A percentile compares a stretch with the other conserved stretches of the same genome.
These are phyloP conservation scores for Annulohypoxylon maeteangense DNA, from an alignment of 495 filamentous ascomycete species.

Conservation along the genomic window DNA sequence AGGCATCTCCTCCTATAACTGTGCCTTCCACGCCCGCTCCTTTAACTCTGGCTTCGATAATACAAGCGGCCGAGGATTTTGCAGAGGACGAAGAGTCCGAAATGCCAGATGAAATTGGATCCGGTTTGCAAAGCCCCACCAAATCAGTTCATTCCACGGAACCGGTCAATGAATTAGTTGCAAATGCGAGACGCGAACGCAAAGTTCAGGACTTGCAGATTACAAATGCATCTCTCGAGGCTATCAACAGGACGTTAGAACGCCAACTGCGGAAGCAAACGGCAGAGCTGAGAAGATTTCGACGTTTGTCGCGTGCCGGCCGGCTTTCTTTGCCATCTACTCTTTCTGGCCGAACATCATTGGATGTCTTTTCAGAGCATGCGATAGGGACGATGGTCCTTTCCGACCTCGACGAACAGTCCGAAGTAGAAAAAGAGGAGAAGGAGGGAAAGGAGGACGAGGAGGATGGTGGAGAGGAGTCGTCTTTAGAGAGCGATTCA, in stretches of 20 bases:
- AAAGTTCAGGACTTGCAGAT: constrained; percentile 99
- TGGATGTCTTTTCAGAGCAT: constrained; percentile 42
- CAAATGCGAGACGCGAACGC: constrained; percentile 87
- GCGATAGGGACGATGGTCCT: constrained; percentile 47
- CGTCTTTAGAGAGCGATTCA: constrained; percentile 53
- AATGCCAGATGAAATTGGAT: constrained; percentile 44
- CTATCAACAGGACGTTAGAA: constrained; percentile 96
- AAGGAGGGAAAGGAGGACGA: constrained; percentile 40
- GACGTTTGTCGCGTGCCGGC: constrained; percentile 81
- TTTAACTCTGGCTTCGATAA: constrained; percentile 55
- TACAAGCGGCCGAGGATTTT: constrained; percentile 63
- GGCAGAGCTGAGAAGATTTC: constrained; percentile 83
- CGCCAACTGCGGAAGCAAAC: constrained; percentile 91
- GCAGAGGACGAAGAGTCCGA: constrained; percentile 31
- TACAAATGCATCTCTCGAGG: constrained; percentile 92
- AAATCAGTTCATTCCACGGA: constrained; percentile 60
- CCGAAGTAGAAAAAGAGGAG: constrained; percentile 38
- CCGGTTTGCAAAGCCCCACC: constrained; percentile 60
- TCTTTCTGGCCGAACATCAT: constrained; percentile 41
- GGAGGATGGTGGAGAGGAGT: constrained; percentile 55
- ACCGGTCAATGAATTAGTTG: constrained; percentile 72
- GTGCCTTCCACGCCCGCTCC: constrained; percentile 46
- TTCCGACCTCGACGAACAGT: constrained; percentile 65
- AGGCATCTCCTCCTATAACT: constrained; percentile 36
- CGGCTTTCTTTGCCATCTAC: constrained; percentile 65